Base-by-base conservation (phyloP, 2,329 filamentous ascomycete species). In the Fusarium nisikadoi region DNA sequence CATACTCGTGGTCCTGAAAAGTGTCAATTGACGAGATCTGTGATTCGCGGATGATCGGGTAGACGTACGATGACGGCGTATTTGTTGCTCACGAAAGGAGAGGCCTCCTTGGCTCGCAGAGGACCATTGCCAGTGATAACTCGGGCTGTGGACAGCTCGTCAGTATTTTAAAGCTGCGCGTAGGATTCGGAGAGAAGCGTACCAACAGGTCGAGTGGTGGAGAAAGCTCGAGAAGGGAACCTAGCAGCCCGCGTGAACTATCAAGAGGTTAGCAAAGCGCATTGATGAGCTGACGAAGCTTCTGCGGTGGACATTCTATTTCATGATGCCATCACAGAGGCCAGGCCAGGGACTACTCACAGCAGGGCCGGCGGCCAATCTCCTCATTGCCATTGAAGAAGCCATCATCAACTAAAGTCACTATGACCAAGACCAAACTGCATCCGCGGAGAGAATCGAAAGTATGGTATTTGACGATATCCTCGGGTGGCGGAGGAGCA, bases 41-140 rank as follows among this genome's bases (percentile, higher is more conserved):
- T 53, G 41, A 35, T 39, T 54, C 36, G 62, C 46, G 45, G 56
- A 36, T 38, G 39, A 42, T 67, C 59, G 53, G 39, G 43, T 54
- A 45, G 36, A 88, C 92, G 84, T 89, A 94, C 93, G 83, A 99
- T 95, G 78, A 99, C 93, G 55, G 94, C 93, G 84, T 99, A 98
- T 85, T 97, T 96, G 83, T 88, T 92, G 83, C 91, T 93, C 78
- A 97, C 89, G 81, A 94, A 93, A 52, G 93, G 91, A 72, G 93
- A 93, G 36, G 95, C 95, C 87, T 98, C 95, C 87, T 97, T 97
- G 64, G 95, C 96, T 83, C 94, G 92, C 75, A 98, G 88, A 75
- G 94, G 93, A 77, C 91, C 90, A 84, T 92, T 95, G 78, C 65
- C 65, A 39, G 93, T 91, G 82, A 97, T 93, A 81, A 98, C 93